Evolutionary conservation across 2,329 filamentous ascomycete genomes (phyloP).

Genomic region (Ciborinia camelliae): DNA sequence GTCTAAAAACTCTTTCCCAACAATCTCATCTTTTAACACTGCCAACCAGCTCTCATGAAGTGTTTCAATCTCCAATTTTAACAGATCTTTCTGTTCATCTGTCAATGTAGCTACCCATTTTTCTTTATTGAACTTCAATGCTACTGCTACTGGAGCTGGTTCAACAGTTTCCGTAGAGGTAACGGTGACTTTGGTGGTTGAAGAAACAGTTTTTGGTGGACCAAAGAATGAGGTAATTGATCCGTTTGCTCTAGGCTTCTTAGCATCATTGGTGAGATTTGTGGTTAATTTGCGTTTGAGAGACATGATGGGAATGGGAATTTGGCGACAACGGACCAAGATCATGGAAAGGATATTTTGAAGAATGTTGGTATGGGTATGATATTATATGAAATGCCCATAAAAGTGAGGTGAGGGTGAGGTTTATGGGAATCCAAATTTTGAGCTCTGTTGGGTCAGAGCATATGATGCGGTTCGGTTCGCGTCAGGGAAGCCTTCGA

Average conservation of each 20-base stretch:
- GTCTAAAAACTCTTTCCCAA: slow-evolving; percentile 74
- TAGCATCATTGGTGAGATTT: slow-evolving; percentile 49
- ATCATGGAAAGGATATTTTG: slow-evolving; percentile 28
- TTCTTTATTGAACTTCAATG: slow-evolving; percentile 73
- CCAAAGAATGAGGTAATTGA: slow-evolving; percentile 91
- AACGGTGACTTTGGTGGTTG: slow-evolving; percentile 40
- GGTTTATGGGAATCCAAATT: not conserved
- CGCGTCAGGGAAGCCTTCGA: not conserved
- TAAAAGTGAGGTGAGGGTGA: too few species aligned
- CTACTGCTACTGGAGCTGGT: slow-evolving; percentile 23
- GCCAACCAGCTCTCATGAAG: slow-evolving; percentile 89
- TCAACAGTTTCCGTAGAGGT: slow-evolving; percentile 33
- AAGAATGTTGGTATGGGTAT: not conserved
- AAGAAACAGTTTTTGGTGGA: slow-evolving; percentile 44
- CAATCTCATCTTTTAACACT: slow-evolving; percentile 81
- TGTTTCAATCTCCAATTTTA: slow-evolving; percentile 88
- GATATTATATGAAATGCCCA: not conserved
- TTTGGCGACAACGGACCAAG: slow-evolving; percentile 14
- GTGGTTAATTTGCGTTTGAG: slow-evolving; percentile 66
- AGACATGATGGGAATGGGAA: slow-evolving; percentile 35
- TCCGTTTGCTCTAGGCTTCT: slow-evolving; percentile 70
- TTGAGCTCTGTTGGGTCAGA: not conserved
- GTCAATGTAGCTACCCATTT: slow-evolving; percentile 83
- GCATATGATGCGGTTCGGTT: too few species aligned
- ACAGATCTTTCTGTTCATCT: slow-evolving; percentile 74